Conservation (phyloP, 345 rosid genomes). For the Excoecaria agallocha region DNA sequence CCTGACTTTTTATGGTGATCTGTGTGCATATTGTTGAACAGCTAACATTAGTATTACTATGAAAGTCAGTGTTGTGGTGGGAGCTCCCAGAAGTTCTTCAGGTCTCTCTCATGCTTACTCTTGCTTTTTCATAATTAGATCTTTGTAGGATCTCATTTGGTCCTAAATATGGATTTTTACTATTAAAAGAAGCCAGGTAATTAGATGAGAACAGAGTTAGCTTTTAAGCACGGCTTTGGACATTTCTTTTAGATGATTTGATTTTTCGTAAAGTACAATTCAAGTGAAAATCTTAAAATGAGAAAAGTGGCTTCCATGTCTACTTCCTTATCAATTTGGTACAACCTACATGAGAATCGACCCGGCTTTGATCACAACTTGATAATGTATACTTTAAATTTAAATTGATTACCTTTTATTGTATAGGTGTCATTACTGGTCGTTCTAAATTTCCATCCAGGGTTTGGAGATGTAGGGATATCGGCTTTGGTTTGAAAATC, state of each 20-base stretch:
- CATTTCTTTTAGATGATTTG: neutral
- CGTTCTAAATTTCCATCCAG: constrained; percentile 17
- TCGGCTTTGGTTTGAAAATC: constrained; percentile 8
- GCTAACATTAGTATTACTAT: neutral
- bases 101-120: constrained; percentile 20
- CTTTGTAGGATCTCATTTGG: too few species aligned
- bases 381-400: neutral
- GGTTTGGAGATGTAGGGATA: constrained; percentile 17
- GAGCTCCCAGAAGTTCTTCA: constrained; percentile 25
- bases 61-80: constrained; percentile 19
- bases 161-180: too few species aligned
- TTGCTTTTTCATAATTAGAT: neutral
- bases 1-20: neutral
- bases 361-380: neutral
- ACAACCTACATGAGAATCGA: neutral
- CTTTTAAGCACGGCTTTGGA: too few species aligned
- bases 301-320: neutral
- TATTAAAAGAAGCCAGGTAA: too few species aligned
- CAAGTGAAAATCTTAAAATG: neutral
- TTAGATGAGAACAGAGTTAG: too few species aligned
- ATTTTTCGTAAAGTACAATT: neutral
- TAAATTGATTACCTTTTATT: neutral
- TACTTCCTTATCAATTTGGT: too few species aligned
- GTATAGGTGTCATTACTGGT: constrained; percentile 28
- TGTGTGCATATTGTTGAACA: neutral